These are phyloP conservation scores for Allodekkera sacchari DNA, from an alignment of 805 yeast genomes.

Conservation along the genomic window DNA sequence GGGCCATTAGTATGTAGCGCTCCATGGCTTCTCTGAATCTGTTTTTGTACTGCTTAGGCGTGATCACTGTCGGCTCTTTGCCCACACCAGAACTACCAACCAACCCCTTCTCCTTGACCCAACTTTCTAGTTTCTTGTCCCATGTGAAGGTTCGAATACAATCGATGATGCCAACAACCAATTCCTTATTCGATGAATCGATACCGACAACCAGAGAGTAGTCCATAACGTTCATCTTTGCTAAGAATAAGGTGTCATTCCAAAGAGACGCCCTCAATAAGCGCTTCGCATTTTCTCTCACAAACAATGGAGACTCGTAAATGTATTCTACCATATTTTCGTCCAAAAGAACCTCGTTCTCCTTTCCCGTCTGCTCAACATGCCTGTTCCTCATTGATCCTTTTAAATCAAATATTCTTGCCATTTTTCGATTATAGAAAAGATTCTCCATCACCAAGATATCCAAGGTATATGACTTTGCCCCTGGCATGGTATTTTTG, in stretches of 20 bases:
- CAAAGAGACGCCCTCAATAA: constrained; percentile 80
- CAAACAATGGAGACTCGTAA: constrained; percentile 91
- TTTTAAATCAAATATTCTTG: constrained; percentile 87
- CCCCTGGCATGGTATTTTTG: constrained; percentile 63
- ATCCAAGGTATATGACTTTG: constrained; percentile 73
- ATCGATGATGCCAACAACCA: constrained; percentile 91
- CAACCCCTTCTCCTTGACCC: constrained; percentile 94
- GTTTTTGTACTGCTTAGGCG: constrained; percentile 91
- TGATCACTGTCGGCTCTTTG: constrained; percentile 93
- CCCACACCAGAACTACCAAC: constrained; percentile 75
- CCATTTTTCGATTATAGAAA: constrained; percentile 73
- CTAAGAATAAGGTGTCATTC: constrained; percentile 89
- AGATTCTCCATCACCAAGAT: constrained; percentile 93
- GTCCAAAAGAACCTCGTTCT: constrained; percentile 87
- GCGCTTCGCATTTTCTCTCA: constrained; percentile 84
- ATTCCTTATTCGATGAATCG: constrained; percentile 54
- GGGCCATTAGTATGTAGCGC: constrained; percentile 87
- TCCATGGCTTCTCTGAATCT: constrained; percentile 98
- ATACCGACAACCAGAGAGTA: constrained; percentile 93
- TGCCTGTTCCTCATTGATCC: constrained; percentile 98
- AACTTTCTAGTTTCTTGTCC: constrained; percentile 96
- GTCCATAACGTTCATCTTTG: constrained; percentile 98
- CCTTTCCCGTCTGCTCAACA: constrained; percentile 92
- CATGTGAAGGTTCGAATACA: constrained; percentile 95
- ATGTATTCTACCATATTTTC: constrained; percentile 98